Percentiles rank a stretch among this genome's conserved stretches.
phyloP scores from a whole-genome alignment of 1,284 basidiomycete genomes.

The Erythrobasidium hasegawianum region DNA sequence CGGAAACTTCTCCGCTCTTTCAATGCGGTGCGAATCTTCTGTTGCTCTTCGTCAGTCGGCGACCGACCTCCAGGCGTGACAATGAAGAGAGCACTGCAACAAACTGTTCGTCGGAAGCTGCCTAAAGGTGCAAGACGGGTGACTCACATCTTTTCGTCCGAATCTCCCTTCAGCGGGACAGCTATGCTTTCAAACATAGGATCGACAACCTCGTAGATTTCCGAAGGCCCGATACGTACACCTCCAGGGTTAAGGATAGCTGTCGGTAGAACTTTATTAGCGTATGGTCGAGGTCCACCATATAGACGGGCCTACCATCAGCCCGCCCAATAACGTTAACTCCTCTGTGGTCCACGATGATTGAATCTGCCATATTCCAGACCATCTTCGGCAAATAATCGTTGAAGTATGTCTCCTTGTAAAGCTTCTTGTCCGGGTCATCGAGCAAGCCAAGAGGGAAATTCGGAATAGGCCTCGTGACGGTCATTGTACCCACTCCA shows the following conservation, averaged over 20 bases:
- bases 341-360: neutral
- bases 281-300: too few relatives aligned
- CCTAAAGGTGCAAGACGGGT: neutral
- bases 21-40: conserved; percentile 79
- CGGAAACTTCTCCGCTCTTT: conserved; percentile 50
- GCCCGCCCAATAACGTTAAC: neutral
- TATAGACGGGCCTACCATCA: conserved; percentile 62
- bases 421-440: conserved; percentile 58
- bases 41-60: conserved; percentile 66
- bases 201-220: conserved; percentile 79
- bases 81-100: conserved; percentile 54
- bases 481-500: conserved; percentile 59
- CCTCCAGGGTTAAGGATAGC: conserved; percentile 69
- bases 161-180: neutral
- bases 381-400: conserved; percentile 58
- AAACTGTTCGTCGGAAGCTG: neutral
- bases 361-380: conserved; percentile 59
- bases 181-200: conserved; percentile 41
- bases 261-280: too few relatives aligned
- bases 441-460: conserved; percentile 81
- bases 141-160: too few relatives aligned
- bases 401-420: conserved; percentile 71
- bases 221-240: conserved; percentile 76
- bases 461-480: conserved; percentile 74
- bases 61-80: conserved; percentile 71